Percentiles rank a stretch among this genome's conserved stretches.
Conservation (phyloP, 164 flowering plant species). For the Amborella trichopoda region DNA sequence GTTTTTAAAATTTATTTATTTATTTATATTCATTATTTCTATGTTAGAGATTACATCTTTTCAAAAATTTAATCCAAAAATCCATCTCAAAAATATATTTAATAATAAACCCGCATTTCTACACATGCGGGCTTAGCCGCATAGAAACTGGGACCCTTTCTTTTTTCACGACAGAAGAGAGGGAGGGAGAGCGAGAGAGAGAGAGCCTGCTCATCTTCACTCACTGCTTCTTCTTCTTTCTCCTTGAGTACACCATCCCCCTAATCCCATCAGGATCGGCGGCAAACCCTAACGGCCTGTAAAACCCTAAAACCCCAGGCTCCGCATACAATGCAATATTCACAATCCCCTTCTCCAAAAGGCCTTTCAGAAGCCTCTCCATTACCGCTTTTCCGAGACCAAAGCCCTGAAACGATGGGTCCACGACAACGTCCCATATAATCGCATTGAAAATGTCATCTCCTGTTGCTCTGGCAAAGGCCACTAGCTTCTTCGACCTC, state of each 20-base stretch:
- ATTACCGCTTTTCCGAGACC: conserved; percentile 92
- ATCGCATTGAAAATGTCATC: conserved; percentile 94
- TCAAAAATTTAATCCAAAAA: too few species aligned
- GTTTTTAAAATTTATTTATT: too few species aligned
- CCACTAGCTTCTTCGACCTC: conserved; percentile 60
- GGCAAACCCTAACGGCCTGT: conserved; percentile 80
- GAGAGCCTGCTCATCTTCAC: too few species aligned
- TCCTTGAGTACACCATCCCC: conserved; percentile 80
- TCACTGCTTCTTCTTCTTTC: conserved; percentile 24
- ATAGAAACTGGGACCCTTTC: too few species aligned
- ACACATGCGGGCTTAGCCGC: too few species aligned
- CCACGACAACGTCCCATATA: conserved; percentile 98
- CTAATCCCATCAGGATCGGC: conserved; percentile 93
- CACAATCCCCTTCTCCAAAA: conserved; percentile 45
- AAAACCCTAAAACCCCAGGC: conserved; percentile 88
- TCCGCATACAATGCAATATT: conserved; percentile 87
- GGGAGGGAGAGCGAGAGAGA: too few species aligned
- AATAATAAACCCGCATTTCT: too few species aligned
- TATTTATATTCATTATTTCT: too few species aligned
- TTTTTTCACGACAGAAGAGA: too few species aligned
- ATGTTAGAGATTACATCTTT: too few species aligned
- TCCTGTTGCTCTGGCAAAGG: conserved; percentile 92
- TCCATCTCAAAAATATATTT: too few species aligned
- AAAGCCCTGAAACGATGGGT: conserved; percentile 84
- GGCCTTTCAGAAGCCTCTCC: conserved; percentile 61